phyloP scores from a whole-genome alignment of 202 grass and related monocot genomes.

The Schoenoplectus triqueter region DNA sequence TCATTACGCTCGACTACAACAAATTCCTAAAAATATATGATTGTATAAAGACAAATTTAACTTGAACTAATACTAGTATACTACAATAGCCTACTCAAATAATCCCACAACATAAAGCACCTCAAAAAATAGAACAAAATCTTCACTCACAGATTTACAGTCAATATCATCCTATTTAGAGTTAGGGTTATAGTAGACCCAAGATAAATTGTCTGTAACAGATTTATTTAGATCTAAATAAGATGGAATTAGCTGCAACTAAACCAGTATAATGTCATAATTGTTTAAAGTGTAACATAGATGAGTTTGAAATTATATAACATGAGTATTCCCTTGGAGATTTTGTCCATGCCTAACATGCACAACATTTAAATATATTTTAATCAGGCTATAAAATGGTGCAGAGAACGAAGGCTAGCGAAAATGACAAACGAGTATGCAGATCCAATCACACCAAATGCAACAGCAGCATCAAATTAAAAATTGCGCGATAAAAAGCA shows the following conservation, averaged over 20 bases:
- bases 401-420: not conserved
- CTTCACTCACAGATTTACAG: not conserved
- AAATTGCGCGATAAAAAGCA: not conserved
- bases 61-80: not conserved
- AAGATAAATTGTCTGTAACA: not conserved
- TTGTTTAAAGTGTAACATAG: not conserved
- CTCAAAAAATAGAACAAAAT: not conserved
- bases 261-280: not conserved
- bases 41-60: not conserved
- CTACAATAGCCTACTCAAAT: not conserved
- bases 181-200: conserved; percentile 1
- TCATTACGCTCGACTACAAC: not conserved
- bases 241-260: not conserved
- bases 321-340: not conserved
- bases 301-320: not conserved
- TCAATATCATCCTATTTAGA: not conserved
- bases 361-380: not conserved
- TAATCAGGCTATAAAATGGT: not conserved
- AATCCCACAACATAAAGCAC: not conserved
- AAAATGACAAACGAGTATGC: not conserved
- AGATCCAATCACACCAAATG: not conserved
- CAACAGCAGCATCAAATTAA: not conserved
- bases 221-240: conserved; percentile 12
- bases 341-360: not conserved
- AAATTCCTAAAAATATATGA: not conserved